Evolutionary conservation across 163 green algal species (phyloP).

Genomic region (Chlamydomonas reinhardtii): DNA sequence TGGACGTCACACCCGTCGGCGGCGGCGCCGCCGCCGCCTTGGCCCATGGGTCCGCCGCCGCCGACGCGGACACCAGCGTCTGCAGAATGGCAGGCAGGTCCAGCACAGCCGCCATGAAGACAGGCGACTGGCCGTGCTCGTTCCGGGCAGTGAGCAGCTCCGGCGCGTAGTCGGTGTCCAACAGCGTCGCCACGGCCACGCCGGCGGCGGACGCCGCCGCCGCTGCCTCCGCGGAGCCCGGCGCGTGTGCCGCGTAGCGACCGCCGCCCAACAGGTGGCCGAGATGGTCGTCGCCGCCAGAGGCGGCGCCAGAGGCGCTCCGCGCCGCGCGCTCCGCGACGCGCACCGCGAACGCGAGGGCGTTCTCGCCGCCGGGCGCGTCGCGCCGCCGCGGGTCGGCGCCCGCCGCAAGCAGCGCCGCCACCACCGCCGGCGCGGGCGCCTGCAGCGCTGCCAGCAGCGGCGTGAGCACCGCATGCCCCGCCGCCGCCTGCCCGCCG

Average conservation of each 20-base stretch:
- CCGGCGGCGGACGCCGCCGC: neutral
- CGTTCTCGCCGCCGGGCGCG: constrained; percentile 17
- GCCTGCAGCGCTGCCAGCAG: constrained; percentile 31
- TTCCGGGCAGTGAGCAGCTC: constrained; percentile 15
- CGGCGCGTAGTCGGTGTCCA: neutral
- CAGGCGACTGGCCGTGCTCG: constrained; percentile 16
- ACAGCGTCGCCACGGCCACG: neutral
- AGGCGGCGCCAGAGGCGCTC: neutral
- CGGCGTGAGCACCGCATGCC: neutral
- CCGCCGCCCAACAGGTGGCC: neutral
- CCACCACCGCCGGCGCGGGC: constrained; percentile 5
- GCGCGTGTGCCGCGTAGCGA: neutral
- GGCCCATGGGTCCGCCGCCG: constrained; percentile 27
- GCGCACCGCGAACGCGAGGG: constrained; percentile 19
- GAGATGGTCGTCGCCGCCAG: neutral
- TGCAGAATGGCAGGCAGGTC: neutral
- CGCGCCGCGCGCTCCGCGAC: neutral
- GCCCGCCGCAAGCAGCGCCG: constrained; percentile 3
- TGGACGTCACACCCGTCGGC: neutral
- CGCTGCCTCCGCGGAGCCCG: neutral
- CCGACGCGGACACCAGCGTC: neutral
- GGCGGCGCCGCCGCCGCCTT: neutral
- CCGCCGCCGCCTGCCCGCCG: no score
- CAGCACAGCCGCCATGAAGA: constrained; percentile 17
- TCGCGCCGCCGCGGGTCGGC: constrained; percentile 2